Base-by-base conservation (phyloP, 345 rosid species). In the Psidium friedrichsthalianum region DNA sequence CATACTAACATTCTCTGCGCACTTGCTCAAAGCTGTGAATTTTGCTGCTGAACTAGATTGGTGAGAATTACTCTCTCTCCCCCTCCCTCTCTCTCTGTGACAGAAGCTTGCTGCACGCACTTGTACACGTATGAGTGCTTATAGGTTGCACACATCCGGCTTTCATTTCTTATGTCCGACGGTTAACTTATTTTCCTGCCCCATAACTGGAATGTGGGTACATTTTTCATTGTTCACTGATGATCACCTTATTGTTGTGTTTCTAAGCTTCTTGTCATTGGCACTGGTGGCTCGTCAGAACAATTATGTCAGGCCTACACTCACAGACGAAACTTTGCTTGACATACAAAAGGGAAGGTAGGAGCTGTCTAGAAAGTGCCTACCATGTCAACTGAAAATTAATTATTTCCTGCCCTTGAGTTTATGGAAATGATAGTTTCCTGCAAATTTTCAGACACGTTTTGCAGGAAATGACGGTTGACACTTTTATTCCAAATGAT, bases 381-480 rank as follows among this genome's bases (percentile, higher is more conserved):
- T 22, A 29, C 54, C 84, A 82, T 53, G 42, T 82, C 44, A 82
- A 82, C 58, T 27, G 25, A 27, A 64, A 52, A 64, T 57, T n/a
- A 51, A 40, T 42, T 42, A 10, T 32, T 20, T 53, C 64, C 32
- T 24, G 52, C 78, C 81, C 59, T 85, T 6, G 14, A 16, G 83
- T 51, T 20, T 27, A 36, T 54, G 0, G 6, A 82, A 51, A 82
- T 40, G 51, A 61, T 15, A 57, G 32, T 22, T 82, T 59, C 55
- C 56, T 59, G 78, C 82, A 52, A 83, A 76, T 86, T 86, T 87
- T 74, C 94, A 96, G 99, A 87, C 99, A 97, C 90, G 92, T 94
- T 91, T 93, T 97, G 94, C 99, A 97, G 92, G 99, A 97, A 92
- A 94, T 97, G 98, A 92, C 96, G 1, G 98, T 97, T 13, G 98